These are phyloP conservation scores for Vigna radiata DNA, from an alignment of 306 rosid species.

Conservation along the genomic window DNA sequence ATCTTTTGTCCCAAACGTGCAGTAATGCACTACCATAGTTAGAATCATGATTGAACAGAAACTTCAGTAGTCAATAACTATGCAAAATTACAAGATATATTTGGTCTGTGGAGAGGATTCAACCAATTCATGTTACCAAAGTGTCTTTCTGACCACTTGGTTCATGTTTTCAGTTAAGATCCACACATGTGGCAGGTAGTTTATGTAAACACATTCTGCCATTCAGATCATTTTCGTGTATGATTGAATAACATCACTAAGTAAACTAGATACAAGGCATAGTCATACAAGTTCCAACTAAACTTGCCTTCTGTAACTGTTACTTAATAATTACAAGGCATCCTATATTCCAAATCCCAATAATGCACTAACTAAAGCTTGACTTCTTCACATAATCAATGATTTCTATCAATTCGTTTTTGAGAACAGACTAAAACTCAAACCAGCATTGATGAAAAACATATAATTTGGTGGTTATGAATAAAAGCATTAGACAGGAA, in stretches of 20 bases:
- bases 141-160: neutral
- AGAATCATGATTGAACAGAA: neutral
- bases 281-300: neutral
- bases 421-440: neutral
- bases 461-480: slow-evolving; percentile 31
- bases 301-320: slow-evolving; percentile 10
- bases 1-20: neutral
- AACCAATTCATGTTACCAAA: slow-evolving; percentile 23
- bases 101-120: neutral
- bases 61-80: neutral
- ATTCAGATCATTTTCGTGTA: neutral
- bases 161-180: neutral
- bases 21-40: neutral
- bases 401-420: neutral
- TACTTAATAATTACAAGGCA: neutral
- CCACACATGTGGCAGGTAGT: neutral
- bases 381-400: slow-evolving; percentile 6
- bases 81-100: neutral
- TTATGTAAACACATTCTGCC: neutral
- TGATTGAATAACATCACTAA: neutral
- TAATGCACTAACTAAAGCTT: slow-evolving; percentile 4
- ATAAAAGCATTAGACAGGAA: slow-evolving; percentile 24
- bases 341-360: slow-evolving; percentile 24
- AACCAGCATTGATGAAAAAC: slow-evolving; percentile 12
- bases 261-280: neutral